Base-by-base conservation (phyloP, 2,329 filamentous ascomycete species). In the Cucurbitaria berberidis region DNA sequence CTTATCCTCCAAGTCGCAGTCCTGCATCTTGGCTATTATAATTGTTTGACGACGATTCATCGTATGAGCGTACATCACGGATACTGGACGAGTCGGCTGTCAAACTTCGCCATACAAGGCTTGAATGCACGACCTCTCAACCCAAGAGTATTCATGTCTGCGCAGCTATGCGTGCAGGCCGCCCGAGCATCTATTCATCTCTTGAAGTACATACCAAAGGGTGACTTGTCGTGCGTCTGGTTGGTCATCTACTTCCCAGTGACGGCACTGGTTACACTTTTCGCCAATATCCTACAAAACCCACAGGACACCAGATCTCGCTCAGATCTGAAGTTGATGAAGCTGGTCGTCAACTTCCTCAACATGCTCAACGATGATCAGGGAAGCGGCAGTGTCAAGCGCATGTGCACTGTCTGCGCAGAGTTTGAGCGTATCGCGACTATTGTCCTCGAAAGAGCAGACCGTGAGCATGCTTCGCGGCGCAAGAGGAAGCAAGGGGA, bases 51-150 rank as follows among this genome's bases (percentile, higher is more conserved):
- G 0, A 99, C 95, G 0, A 97, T 99, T 60, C 95, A 99, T 74
- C 90, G 95, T 45, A 99, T 98, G 95, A 96, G 91, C 36, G 90
- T 98, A 26, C 95, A 98, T 67, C 93, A 97, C 71, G 95, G 95
- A 13, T 97, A 96, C 77, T 99, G 95, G 95, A 98, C 93, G 1
- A 97, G 91, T 69, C 86, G 95, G 32, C 78, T 99, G 35, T 96
- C 93, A 32, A 93, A 98, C 68, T 98, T 92, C 69, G 95, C 95
- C 15, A 95, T 98, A 50, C 91, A 96, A 74, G 95, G 95, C 0
- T 81, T 97, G 36, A 98, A 98, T 73, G 89, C 93, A 0, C 84
- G 89, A 59, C 93, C 95, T 0, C 77, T 99, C 48, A 99, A 98
- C 70, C 95, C 95, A 0, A 83, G 95, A 63, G 90, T 99, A 8